A percentile compares a stretch with the other conserved stretches of the same genome.
Evolutionary conservation across 2,329 filamentous ascomycete species (phyloP).

Genomic region (Fusarium liriodendri): DNA sequence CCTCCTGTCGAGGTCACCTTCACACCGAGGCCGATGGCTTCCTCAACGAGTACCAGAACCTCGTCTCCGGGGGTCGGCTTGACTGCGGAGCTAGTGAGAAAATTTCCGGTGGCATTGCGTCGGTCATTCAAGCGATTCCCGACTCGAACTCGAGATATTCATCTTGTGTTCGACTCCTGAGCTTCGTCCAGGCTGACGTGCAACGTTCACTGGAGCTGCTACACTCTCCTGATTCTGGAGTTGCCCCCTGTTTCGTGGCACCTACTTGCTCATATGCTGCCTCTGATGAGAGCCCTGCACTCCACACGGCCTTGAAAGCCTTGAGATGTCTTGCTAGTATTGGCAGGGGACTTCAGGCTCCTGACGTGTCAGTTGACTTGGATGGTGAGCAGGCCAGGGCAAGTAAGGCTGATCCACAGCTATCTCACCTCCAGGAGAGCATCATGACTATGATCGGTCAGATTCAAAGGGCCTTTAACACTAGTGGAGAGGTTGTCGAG

Average conservation of each 20-base stretch:
- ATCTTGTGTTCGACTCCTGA: slow-evolving; percentile 38
- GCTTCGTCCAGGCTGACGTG: slow-evolving; percentile 70
- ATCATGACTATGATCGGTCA: slow-evolving; percentile 60
- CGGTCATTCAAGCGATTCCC: slow-evolving; percentile 78
- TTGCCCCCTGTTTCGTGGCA: slow-evolving; percentile 38
- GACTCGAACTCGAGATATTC: slow-evolving; percentile 69
- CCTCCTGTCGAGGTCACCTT: slow-evolving; percentile 77
- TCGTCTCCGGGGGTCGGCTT: slow-evolving; percentile 64
- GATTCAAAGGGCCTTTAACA: slow-evolving; percentile 64
- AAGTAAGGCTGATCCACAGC: slow-evolving; percentile 23
- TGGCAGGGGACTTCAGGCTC: slow-evolving; percentile 77
- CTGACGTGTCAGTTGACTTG: slow-evolving; percentile 75
- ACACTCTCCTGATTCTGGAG: slow-evolving; percentile 7
- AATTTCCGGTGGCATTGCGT: slow-evolving; percentile 78
- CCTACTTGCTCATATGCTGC: slow-evolving; percentile 44
- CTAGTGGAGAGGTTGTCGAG: slow-evolving; percentile 76
- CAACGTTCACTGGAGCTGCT: slow-evolving; percentile 37
- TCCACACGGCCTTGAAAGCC: slow-evolving; percentile 64
- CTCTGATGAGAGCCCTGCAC: slow-evolving; percentile 55
- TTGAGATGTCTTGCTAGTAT: slow-evolving; percentile 77
- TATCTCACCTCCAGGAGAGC: slow-evolving; percentile 55
- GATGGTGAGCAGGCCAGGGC: slow-evolving; percentile 58
- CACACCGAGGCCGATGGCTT: slow-evolving; percentile 75
- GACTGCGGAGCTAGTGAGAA: slow-evolving; percentile 79
- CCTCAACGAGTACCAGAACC: slow-evolving; percentile 75